Evolutionary conservation across 805 yeast genomes (phyloP).

Genomic region (Diddensiella transvaalensis): DNA sequence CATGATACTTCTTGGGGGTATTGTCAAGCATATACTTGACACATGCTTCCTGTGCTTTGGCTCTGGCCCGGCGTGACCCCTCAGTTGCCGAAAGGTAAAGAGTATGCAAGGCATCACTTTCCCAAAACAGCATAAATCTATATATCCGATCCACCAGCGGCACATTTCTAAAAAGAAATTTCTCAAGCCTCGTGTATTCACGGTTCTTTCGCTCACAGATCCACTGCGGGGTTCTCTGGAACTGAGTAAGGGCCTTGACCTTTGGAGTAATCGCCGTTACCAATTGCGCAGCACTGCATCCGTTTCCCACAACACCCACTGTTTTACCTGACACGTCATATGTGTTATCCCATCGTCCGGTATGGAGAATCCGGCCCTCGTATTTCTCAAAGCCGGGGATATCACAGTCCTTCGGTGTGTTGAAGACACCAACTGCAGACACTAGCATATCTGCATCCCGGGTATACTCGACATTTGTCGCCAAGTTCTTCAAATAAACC

Average conservation of each 20-base stretch:
- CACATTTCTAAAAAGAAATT: conserved; percentile 10
- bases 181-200: conserved; percentile 8
- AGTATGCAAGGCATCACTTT: conserved; percentile 13
- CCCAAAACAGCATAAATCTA: conserved; percentile 8
- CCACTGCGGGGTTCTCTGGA: conserved; percentile 22
- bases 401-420: conserved; percentile 29
- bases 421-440: conserved; percentile 27
- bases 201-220: conserved; percentile 16
- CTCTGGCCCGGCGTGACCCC: conserved; percentile 5
- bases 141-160: conserved; percentile 10
- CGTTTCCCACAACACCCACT: conserved; percentile 23
- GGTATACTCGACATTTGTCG: conserved; percentile 13
- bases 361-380: conserved; percentile 32
- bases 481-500: conserved; percentile 2
- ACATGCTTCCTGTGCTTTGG: conserved; percentile 6
- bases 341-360: conserved; percentile 32
- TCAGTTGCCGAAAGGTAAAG: conserved; percentile 12
- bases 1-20: conserved; percentile 11
- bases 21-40: conserved; percentile 9
- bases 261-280: conserved; percentile 18
- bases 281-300: conserved; percentile 22
- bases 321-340: conserved; percentile 22
- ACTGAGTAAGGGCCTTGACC: conserved; percentile 15
- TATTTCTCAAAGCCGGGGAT: conserved; percentile 29
- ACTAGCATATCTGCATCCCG: conserved; percentile 26